Conservation (phyloP, 805 yeast species). For the Metschnikowia lachancei region DNA sequence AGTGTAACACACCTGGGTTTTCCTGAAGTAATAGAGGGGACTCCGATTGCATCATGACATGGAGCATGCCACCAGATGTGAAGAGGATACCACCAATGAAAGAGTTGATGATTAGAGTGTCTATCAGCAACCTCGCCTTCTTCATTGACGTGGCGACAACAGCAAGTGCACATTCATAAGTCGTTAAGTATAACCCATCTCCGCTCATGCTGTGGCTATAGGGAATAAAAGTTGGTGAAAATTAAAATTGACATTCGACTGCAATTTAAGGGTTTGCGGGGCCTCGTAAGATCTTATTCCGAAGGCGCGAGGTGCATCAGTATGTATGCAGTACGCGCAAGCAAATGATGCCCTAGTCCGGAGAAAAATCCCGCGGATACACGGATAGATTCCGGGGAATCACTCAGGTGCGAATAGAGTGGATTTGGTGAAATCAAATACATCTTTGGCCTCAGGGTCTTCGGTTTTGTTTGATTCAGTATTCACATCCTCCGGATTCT, state of each 20-base stretch:
- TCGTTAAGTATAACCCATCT: slow-evolving; percentile 54
- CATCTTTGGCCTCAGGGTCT: neutral
- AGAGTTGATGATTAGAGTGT: slow-evolving; percentile 60
- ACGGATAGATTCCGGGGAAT: neutral
- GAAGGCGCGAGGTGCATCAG: neutral
- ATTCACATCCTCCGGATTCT: neutral
- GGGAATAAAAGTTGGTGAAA: too few species aligned
- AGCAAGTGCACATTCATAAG: slow-evolving; percentile 80
- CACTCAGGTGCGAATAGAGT: slow-evolving; percentile 12
- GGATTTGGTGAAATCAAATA: slow-evolving; percentile 13
- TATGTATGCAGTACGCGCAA: neutral
- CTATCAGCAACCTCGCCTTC: slow-evolving; percentile 64
- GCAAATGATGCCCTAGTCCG: neutral
- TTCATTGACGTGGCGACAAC: slow-evolving; percentile 85
- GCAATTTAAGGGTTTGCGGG: neutral
- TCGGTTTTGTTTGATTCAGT: neutral
- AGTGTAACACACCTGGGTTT: slow-evolving; percentile 52
- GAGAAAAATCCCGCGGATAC: slow-evolving; percentile 13
- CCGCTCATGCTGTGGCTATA: slow-evolving; percentile 12
- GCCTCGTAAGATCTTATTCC: neutral
- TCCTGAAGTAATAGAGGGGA: slow-evolving; percentile 40
- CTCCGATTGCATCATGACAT: slow-evolving; percentile 52
- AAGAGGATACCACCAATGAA: slow-evolving; percentile 69
- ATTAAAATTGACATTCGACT: too few species aligned
- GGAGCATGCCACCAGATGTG: slow-evolving; percentile 71